phyloP scores from a whole-genome alignment of 2,329 filamentous ascomycete genomes.

The Paradendryphiella salina region DNA sequence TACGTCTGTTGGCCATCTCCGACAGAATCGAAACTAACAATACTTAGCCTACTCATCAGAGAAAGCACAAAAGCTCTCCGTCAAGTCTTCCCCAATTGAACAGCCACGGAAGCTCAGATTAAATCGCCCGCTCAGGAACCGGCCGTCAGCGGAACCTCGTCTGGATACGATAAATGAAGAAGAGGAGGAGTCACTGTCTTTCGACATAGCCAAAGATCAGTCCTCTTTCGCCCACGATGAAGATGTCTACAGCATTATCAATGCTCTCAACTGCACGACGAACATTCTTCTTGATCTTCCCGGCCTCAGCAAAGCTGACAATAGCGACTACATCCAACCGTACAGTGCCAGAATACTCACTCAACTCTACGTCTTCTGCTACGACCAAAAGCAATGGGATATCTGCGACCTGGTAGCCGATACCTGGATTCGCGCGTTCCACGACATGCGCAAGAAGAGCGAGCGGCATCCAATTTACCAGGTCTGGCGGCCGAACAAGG shows the following conservation, averaged over 20 bases:
- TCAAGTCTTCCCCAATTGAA: neutral
- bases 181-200: neutral
- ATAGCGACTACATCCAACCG: conserved; percentile 1
- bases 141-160: neutral
- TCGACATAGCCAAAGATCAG: neutral
- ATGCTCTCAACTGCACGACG: neutral
- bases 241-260: conserved; percentile 1
- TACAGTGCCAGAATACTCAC: conserved; percentile 29
- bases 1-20: neutral
- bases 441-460: conserved; percentile 13
- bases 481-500: conserved; percentile 25
- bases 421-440: conserved; percentile 43
- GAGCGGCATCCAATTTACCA: neutral
- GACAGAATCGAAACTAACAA: neutral
- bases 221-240: neutral
- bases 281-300: conserved; percentile 24
- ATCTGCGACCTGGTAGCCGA: conserved; percentile 39
- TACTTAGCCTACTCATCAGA: neutral
- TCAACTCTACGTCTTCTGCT: conserved; percentile 34
- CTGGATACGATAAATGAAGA: neutral
- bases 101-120: neutral
- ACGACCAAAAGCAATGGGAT: conserved; percentile 18
- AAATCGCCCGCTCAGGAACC: neutral
- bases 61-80: neutral
- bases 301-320: conserved; percentile 4